A percentile compares a stretch with the other conserved stretches of the same genome.
Evolutionary conservation across 1,139 yeast genomes (phyloP).

Genomic region (Chernovozyma sophiae-reginae): DNA sequence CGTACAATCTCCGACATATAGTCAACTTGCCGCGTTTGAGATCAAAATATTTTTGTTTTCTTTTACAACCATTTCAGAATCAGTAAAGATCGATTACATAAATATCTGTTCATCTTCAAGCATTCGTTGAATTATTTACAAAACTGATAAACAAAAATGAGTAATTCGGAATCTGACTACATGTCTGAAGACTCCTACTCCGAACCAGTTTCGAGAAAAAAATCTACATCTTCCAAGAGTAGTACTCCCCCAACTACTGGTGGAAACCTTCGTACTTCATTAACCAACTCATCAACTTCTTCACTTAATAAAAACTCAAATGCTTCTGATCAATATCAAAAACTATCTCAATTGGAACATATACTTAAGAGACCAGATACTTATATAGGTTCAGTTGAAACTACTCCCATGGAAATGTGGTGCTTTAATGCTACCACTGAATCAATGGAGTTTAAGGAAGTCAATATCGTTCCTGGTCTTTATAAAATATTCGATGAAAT

Average conservation of each 20-base stretch:
- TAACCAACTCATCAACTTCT: constrained; percentile 4
- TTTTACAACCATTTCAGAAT: background rate
- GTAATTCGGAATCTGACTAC: constrained; percentile 9
- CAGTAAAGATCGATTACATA: background rate
- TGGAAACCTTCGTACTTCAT: background rate
- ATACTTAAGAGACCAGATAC: constrained; percentile 97
- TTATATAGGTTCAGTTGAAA: constrained; percentile 92
- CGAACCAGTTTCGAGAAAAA: background rate
- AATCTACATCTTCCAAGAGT: constrained; percentile 1
- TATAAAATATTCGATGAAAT: constrained; percentile 97
- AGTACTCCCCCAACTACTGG: constrained; percentile 1
- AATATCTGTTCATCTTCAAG: background rate
- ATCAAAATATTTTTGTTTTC: background rate
- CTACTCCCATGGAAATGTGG: constrained; percentile 81
- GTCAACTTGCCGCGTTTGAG: background rate
- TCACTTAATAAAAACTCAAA: constrained; percentile 4
- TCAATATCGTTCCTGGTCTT: constrained; percentile 88
- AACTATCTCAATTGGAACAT: constrained; percentile 92
- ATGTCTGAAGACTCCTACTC: constrained; percentile 4
- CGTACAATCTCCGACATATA: background rate
- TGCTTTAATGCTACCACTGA: constrained; percentile 66
- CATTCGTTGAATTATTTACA: too few relatives aligned
- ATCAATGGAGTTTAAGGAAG: constrained; percentile 67
- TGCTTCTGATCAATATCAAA: constrained; percentile 79
- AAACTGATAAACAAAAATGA: constrained; percentile 2